Evolutionary conservation across 2,329 filamentous ascomycete genomes (phyloP).

Genomic region (Colletotrichum cordylinicola): DNA sequence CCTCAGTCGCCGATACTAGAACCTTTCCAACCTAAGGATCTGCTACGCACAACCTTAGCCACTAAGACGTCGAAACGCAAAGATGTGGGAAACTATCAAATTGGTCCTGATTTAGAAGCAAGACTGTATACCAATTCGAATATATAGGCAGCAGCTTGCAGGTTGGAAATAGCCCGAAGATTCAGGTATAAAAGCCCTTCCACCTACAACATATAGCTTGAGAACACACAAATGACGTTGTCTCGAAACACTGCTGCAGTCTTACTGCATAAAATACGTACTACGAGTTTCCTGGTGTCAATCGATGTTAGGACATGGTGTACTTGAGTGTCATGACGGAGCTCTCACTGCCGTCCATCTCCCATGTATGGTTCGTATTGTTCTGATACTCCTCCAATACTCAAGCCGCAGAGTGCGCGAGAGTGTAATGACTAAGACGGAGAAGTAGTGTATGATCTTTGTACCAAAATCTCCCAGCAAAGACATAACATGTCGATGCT

Average conservation of each 20-base stretch:
- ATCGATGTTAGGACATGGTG: not conserved
- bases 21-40: not conserved
- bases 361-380: not conserved
- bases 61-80: not conserved
- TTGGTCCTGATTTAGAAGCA: not conserved
- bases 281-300: accelerated
- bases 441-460: accelerated
- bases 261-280: not conserved
- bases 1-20: not conserved
- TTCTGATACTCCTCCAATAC: not conserved
- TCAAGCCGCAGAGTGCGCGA: not conserved
- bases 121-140: not conserved
- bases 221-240: not conserved
- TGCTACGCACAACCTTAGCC: not conserved
- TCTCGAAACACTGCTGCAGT: too few species aligned
- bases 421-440: accelerated
- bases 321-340: accelerated
- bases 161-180: not conserved
- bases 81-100: accelerated
- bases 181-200: not conserved
- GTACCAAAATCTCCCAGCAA: not conserved
- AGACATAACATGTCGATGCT: not conserved
- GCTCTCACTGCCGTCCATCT: not conserved
- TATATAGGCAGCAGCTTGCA: not conserved
- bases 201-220: not conserved